Evolutionary conservation across 345 rosid genomes (phyloP), one percentile per base, ranked within the genome.

Genomic region (Gossypium sturtianum): DNA sequence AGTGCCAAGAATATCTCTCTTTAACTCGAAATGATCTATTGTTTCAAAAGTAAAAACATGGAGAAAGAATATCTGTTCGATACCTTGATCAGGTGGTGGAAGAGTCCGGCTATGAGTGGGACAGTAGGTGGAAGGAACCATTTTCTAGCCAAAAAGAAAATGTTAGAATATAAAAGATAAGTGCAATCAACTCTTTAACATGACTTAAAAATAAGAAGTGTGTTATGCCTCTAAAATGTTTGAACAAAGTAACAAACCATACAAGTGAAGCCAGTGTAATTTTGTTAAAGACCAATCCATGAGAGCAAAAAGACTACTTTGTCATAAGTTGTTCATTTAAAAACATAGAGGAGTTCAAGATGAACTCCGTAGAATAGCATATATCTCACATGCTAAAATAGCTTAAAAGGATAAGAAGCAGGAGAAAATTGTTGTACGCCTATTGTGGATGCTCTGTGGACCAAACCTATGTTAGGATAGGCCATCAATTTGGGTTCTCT

Each of bases 21-120:
- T 52, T 47, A 7, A 13, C 29, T 20, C n/a, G 16, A 5, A 61
- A 58, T 17, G 16, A 59, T 16, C 76, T 12, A 44, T 27, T 22
- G 47, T 62, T 19, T 17, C 20, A 15, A 9, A 47, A 44, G 67
- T 75, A 71, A 45, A 20, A 48, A 19, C 9, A 60, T 27, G 53
- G 58, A 73, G 71, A 76, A 41, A 56, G 15, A 54, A 72, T 77
- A 74, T 77, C 38, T 20, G 6, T 16, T 47, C 63, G 63, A 64
- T 82, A 91, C 97, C 97, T 85, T 93, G 98, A 82, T 90, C 86
- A 12, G 95, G 88, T 54, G 97, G 95, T 72, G 95, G 98, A 82
- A 89, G 77, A 71, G 98, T 86, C 76, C 93, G 86, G 86, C 80
- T 82, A 76, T 91, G 97, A 44, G 97, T 93, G 13, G 94, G 95